Conservation (phyloP, 805 yeast genomes). For the Wickerhamiella azymoides region DNA sequence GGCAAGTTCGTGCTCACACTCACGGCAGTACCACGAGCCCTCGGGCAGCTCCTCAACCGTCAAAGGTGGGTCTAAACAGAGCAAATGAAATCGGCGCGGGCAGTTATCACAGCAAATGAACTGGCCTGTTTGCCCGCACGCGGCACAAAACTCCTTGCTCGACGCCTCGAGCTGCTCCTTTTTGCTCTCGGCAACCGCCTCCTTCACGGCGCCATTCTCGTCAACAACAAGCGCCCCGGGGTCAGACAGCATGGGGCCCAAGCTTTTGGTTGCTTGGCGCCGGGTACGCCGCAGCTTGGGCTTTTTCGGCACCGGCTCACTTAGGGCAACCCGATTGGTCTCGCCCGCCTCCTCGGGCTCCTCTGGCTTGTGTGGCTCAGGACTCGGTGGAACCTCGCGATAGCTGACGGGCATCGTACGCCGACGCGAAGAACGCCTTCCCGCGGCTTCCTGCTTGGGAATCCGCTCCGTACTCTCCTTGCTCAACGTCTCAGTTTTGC, state of each 20-base stretch:
- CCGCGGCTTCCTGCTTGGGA: neutral
- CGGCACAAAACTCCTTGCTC: conserved; percentile 83
- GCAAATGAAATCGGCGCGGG: conserved; percentile 81
- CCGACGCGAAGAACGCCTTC: conserved; percentile 7
- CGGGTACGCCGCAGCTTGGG: conserved; percentile 4
- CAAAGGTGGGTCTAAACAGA: conserved; percentile 82
- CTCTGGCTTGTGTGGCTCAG: neutral
- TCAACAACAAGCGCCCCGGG: neutral
- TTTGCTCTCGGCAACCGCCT: neutral
- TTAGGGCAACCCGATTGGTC: neutral
- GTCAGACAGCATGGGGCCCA: neutral
- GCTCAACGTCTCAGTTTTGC: conserved; percentile 14
- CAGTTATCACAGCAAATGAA: conserved; percentile 91
- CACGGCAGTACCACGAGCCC: conserved; percentile 79
- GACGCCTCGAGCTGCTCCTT: conserved; percentile 1
- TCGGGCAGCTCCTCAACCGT: conserved; percentile 65
- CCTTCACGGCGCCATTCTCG: neutral
- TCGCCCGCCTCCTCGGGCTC: neutral
- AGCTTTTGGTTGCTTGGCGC: neutral
- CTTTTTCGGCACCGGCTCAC: neutral
- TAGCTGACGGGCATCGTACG: neutral
- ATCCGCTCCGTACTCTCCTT: conserved; percentile 9
- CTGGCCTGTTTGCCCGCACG: conserved; percentile 81
- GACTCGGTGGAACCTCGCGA: neutral
- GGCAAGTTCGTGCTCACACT: conserved; percentile 34